phyloP scores from a whole-genome alignment of 192 early-diverging fungal genomes.

The Coemansia sp. region DNA sequence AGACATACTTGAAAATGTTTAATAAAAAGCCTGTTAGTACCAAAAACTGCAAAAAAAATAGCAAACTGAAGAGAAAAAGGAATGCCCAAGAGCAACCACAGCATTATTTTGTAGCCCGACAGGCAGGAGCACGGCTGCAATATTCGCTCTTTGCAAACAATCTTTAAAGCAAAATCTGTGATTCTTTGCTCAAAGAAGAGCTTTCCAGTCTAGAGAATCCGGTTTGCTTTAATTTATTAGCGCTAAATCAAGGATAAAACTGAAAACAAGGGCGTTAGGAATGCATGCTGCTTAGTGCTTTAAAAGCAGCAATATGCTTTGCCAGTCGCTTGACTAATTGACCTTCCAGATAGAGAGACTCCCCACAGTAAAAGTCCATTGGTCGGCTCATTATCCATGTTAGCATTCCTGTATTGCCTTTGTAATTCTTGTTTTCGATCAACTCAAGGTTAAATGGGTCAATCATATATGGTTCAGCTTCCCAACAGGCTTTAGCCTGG shows the following conservation, averaged over 20 bases:
- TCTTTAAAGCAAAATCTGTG: not conserved
- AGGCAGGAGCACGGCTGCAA: not conserved
- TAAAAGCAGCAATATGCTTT: not conserved
- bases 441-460: not conserved
- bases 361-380: not conserved
- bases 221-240: no score
- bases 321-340: not conserved
- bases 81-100: not conserved
- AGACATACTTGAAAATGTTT: not conserved
- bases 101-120: not conserved
- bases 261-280: no score
- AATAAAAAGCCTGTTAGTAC: not conserved
- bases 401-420: not conserved
- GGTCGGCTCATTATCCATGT: not conserved
- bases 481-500: not conserved
- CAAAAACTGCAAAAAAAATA: not conserved
- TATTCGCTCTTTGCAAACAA: not conserved
- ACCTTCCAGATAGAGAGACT: not conserved
- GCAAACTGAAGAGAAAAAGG: not conserved
- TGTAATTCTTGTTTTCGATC: not conserved
- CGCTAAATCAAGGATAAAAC: no score
- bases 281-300: not conserved
- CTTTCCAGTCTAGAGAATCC: not conserved
- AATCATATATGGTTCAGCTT: no score
- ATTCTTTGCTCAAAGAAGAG: not conserved